Base-by-base conservation (phyloP, 1,284 basidiomycete genomes). In the Ganoderma sinense region DNA sequence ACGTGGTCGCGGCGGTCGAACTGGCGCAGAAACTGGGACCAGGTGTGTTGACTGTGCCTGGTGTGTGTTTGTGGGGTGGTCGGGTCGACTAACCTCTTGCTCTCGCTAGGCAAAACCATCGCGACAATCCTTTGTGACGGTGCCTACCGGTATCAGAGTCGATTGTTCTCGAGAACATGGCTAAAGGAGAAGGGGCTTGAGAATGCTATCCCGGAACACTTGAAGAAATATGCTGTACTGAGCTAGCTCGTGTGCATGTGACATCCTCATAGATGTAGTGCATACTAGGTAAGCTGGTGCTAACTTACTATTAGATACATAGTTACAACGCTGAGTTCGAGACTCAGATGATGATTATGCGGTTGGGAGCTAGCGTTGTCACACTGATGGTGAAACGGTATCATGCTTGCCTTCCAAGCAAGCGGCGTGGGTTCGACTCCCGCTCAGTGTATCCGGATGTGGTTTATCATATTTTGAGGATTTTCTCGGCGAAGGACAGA, bases 161-260 rank as follows among this genome's bases (percentile, higher is more conserved):
- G 98, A 14, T 84, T 99, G 58, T 99, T 99, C 84, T 98, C 96
- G n/a, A 94, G 94, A 80, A 90, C 91, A 75, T 99, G 98, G 98
- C 84, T 99, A 67, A 85, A 93, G 80, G 86, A 88, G 63, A 99
- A 99, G 81, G 91, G 87, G 1, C 85, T 99, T 62, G 86, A 89
- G 68, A 84, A 87, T 48, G 92, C 93, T 29, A 95, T 99, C 76
- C 97, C 98, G 4, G 85, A 89, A 65, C 87, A 94, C 75, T 82
- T 99, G 73, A 92, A 91, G 83, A 95, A 97, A 80, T 99, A 99
- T 80, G 91, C 93, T 77, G 94, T 98, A 39, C 83, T 99, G 73
- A 91, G 93, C 72, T 94, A 48, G 66, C n/a, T n/a, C n/a, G n/a
- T n/a, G n/a, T 56, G 20, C 18, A 56, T 33, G 31, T 51, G n/a